Evolutionary conservation across 805 yeast genomes (phyloP).

Genomic region (Wickerhamomyces xylosicus): DNA sequence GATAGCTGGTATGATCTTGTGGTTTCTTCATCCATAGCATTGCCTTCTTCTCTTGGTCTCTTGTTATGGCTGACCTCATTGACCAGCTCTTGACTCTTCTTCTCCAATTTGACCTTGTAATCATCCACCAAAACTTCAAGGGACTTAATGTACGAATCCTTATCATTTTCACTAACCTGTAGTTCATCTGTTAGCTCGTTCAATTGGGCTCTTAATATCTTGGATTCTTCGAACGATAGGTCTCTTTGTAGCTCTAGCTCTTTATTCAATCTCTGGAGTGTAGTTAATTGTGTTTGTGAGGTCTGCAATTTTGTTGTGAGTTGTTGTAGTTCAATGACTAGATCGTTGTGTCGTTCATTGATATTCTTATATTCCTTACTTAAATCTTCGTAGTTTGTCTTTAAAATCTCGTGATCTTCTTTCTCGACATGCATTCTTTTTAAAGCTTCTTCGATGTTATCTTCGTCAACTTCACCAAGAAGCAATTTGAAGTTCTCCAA

Average conservation of each 20-base stretch:
- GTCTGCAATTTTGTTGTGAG: too few species aligned
- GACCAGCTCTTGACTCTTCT: too few species aligned
- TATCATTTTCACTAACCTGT: constrained; percentile 12
- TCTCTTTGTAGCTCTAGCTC: constrained; percentile 41
- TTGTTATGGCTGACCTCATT: constrained; percentile 5
- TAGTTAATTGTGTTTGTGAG: constrained; percentile 15
- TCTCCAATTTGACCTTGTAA: constrained; percentile 39
- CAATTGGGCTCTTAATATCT: constrained; percentile 44
- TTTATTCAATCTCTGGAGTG: constrained; percentile 23
- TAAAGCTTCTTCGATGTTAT: constrained; percentile 25
- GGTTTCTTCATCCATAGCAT: constrained; percentile 13
- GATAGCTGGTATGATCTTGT: constrained; percentile 18
- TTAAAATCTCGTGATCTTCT: constrained; percentile 27
- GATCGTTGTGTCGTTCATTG: constrained; percentile 22
- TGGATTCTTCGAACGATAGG: constrained; percentile 48
- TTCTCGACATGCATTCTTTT: constrained; percentile 29
- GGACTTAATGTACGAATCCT: constrained; percentile 11
- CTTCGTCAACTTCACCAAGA: constrained; percentile 22
- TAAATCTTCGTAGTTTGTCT: constrained; percentile 17
- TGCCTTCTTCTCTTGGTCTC: constrained; percentile 3
- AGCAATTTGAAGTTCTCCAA: constrained; percentile 36
- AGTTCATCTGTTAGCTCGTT: constrained; percentile 33
- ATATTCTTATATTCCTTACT: constrained; percentile 7
- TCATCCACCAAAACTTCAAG: constrained; percentile 36
- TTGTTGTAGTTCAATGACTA: constrained; percentile 23